Evolutionary conservation across 1,284 basidiomycete genomes (phyloP), one percentile per base, ranked within the genome.

Genomic region (Tremellales sp.): DNA sequence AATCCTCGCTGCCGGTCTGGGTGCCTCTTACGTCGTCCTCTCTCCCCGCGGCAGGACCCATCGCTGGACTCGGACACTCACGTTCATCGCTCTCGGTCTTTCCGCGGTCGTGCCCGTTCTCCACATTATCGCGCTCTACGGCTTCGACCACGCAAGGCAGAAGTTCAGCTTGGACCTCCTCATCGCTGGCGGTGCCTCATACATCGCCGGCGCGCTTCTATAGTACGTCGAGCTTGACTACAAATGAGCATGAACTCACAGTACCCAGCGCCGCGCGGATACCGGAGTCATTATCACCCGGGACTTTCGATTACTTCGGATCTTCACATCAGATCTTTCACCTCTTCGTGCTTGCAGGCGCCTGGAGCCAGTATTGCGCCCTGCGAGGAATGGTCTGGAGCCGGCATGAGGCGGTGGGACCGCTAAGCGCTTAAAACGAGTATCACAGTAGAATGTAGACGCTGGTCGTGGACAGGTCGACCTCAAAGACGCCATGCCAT

Each of bases 251-350:
- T 52, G 23, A 43, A 12, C 47, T 56, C 48, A n/a, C n/a, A n/a
- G n/a, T n/a, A n/a, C n/a, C n/a, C 70, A 91, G 84, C 72, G 88
- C 88, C 33, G 84, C 84, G 59, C 81, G 89, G 46, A 79, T 92
- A 48, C 90, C 91, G 23, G 90, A 94, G 66, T 77, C 83, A 25
- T 78, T 85, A 55, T 77, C 78, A 10, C 89, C 89, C 1, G 89
- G 89, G 45, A 81, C 74, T 55, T 91, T 91, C 65, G 89, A 94
- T 75, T 80, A 81, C 65, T 79, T 91, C 58, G 82, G 85, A 48
- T 80, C 85, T 1, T 89, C 85, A 26, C 89, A 92, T 76, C 73
- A 77, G 72, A 86, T 92, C 63, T 94, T 96, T 73, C 91, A 94
- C 67, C 66, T 82, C 58, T 84, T 83, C 65, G 89, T 93, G 23